These are phyloP conservation scores for Luffa acutangula DNA, from an alignment of 306 rosid genomes.

Conservation along the genomic window DNA sequence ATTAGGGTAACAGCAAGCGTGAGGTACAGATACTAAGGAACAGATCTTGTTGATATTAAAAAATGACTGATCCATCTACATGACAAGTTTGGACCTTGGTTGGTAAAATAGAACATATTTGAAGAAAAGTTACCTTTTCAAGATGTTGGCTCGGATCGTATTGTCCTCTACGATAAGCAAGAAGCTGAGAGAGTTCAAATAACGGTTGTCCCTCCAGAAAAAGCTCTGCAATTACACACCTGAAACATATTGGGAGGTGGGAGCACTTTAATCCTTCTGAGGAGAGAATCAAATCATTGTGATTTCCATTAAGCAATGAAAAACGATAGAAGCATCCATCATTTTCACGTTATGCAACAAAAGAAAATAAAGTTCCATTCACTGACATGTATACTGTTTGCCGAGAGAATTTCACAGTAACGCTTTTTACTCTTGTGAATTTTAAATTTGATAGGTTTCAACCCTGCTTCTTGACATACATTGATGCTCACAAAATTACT, in stretches of 20 bases:
- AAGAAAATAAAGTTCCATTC: background rate
- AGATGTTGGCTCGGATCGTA: constrained; percentile 85
- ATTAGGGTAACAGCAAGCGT: background rate
- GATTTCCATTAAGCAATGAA: background rate
- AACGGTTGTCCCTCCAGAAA: constrained; percentile 96
- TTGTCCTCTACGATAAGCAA: constrained; percentile 98
- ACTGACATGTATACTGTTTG: background rate
- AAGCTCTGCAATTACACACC: constrained; percentile 99
- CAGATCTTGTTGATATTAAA: background rate
- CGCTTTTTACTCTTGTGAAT: background rate
- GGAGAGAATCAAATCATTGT: background rate
- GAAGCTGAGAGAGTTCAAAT: constrained; percentile 91
- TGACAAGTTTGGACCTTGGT: background rate
- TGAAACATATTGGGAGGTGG: constrained; percentile 23
- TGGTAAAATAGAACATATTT: background rate
- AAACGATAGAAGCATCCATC: background rate
- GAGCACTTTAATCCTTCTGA: background rate
- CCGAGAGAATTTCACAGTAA: background rate
- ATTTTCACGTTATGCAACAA: background rate
- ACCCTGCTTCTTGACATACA: background rate
- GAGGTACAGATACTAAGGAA: background rate
- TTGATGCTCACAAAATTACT: background rate
- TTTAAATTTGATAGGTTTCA: background rate
- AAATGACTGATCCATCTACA: background rate
- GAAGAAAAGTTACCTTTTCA: constrained; percentile 55